Percentiles rank a stretch among this genome's conserved stretches.
phyloP scores from a whole-genome alignment of 139 green algal genomes.

The Picochlorum sp. region DNA sequence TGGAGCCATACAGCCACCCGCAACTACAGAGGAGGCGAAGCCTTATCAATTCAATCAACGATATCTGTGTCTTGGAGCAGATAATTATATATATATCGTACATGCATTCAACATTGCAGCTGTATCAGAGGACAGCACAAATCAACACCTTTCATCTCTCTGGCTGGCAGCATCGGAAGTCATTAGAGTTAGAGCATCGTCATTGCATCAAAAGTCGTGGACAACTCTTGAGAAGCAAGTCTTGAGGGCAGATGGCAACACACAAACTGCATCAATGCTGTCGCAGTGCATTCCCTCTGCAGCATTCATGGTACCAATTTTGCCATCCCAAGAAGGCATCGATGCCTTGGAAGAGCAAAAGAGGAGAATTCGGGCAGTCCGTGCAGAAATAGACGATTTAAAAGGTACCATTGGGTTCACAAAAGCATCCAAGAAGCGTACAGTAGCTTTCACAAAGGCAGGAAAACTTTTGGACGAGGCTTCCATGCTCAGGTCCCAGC shows the following conservation, averaged over 20 bases:
- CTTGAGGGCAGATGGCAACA: conserved; percentile 2
- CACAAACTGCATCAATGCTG: conserved; percentile 7
- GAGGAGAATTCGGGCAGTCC: conserved; percentile 13
- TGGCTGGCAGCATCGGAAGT: too few relatives aligned
- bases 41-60: neutral
- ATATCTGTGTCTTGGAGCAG: conserved; percentile 45
- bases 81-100: conserved; percentile 52
- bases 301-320: neutral
- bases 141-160: too few relatives aligned
- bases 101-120: neutral
- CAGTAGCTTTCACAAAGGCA: conserved; percentile 7
- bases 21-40: neutral
- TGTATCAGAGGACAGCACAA: too few relatives aligned
- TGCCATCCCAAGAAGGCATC: conserved; percentile 4
- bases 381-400: conserved; percentile 8
- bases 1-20: neutral
- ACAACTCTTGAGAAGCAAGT: neutral
- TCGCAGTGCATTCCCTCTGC: neutral
- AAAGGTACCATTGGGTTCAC: conserved; percentile 9
- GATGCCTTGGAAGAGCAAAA: conserved; percentile 13
- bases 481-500: conserved; percentile 14
- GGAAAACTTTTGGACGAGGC: conserved; percentile 14
- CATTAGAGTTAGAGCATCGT: neutral
- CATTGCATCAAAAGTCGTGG: neutral
- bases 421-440: conserved; percentile 3